Base-by-base conservation (phyloP, 1,284 basidiomycete species). In the Cystobasidiaceae sp. region DNA sequence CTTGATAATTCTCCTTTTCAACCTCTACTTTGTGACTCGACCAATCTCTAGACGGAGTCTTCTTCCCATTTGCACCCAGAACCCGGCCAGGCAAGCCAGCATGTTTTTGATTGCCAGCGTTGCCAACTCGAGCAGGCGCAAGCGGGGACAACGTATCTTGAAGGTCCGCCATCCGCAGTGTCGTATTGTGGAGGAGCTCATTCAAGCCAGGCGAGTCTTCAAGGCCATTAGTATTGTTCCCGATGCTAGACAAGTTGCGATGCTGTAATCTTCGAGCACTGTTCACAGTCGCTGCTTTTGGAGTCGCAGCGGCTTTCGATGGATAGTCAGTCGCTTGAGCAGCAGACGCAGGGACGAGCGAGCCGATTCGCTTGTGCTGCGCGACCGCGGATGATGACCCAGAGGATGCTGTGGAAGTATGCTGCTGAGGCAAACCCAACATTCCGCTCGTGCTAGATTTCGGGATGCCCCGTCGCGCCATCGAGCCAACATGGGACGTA, bases 141-240 rank as follows among this genome's bases (percentile, higher is more conserved):
- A 64, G 23, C 1, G 61, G 61, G 4, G 51, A 55, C 27, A 64
- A 52, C 43, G 48, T 56, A 28, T 64, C 61, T 33, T 64, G 34
- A 11, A 64, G 23, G 21, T 64, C 61, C 28, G 46, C 34, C 61
- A 64, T 64, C 33, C 45, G 52, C 28, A 64, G 17, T 17, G 61
- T 64, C 11, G 61, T 64, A 43, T 64, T 64, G 28, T 39, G 33
- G n/a, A 64, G 41, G 4, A 64, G 51, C 19, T 51, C 61, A 9
- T 64, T 37, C 25, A 64, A 25, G 21, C 61, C 61, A 30, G 61
- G 61, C 21, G 61, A 64, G 32, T 64, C 52, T 44, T 64, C 61
- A 19, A 43, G 9, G 11, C 15, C 8, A 28, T 51, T 13, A 15
- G 49, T 23, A 23, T 51, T 39, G 37, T 11, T 11, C 11, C n/a